These are phyloP conservation scores for Aspergillus conjunctus DNA, from an alignment of 495 filamentous ascomycete species.

Conservation along the genomic window DNA sequence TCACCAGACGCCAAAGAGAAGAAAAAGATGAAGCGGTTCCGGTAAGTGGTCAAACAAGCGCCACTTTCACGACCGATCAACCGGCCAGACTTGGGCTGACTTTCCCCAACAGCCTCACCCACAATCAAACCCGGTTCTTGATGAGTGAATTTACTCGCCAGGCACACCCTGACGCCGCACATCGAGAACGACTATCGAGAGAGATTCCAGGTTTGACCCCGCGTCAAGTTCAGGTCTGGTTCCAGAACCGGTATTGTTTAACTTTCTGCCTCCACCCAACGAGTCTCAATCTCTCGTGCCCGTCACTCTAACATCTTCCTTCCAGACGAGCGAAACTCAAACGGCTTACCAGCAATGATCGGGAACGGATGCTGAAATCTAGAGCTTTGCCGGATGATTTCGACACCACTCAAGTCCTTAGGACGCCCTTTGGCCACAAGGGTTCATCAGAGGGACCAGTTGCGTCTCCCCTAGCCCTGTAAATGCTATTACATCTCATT, in stretches of 20 bases:
- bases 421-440: constrained; percentile 62
- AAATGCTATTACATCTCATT: constrained; percentile 26
- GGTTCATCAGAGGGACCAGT: constrained; percentile 37
- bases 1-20: constrained; percentile 56
- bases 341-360: constrained; percentile 88
- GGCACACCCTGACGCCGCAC: constrained; percentile 91
- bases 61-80: not conserved
- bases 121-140: constrained; percentile 93
- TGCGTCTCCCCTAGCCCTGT: constrained; percentile 32
- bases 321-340: constrained; percentile 90
- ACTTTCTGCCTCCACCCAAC: constrained; percentile 8
- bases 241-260: constrained; percentile 84
- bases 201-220: constrained; percentile 94
- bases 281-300: constrained; percentile 2
- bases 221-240: constrained; percentile 97
- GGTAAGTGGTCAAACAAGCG: constrained; percentile 54
- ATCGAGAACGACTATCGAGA: constrained; percentile 83
- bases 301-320: constrained; percentile 29
- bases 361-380: constrained; percentile 92
- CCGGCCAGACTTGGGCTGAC: constrained; percentile 4
- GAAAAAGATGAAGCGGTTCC: constrained; percentile 93
- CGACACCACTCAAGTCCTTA: constrained; percentile 85
- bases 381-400: constrained; percentile 89
- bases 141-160: constrained; percentile 98
- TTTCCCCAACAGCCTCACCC: constrained; percentile 69